These are phyloP conservation scores for Didymosphaeria variabile DNA, from an alignment of 2,329 filamentous ascomycete genomes.

Conservation along the genomic window DNA sequence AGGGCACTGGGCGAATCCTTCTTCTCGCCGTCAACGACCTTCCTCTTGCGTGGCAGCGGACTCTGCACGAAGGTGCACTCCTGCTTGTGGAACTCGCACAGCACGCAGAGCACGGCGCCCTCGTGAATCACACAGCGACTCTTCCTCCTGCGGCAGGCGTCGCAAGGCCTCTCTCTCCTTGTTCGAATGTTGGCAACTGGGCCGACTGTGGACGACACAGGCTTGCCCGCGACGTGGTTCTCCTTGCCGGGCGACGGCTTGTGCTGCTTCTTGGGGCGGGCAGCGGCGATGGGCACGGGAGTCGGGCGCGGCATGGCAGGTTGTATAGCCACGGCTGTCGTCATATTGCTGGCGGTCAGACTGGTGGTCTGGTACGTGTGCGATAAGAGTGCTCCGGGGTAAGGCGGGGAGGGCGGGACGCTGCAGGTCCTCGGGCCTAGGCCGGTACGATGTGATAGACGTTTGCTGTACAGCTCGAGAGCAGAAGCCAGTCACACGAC, in stretches of 20 bases:
- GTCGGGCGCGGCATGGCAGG: constrained; percentile 55
- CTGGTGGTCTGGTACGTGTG: constrained; percentile 28
- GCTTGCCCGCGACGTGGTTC: constrained; percentile 51
- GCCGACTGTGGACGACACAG: constrained; percentile 42
- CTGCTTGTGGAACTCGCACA: constrained; percentile 80
- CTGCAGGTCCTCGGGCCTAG: not conserved
- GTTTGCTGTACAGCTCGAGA: constrained; percentile 26
- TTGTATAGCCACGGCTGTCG: constrained; percentile 59
- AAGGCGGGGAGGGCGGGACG: constrained; percentile 24
- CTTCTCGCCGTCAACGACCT: constrained; percentile 71
- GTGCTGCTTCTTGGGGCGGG: constrained; percentile 53
- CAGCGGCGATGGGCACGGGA: constrained; percentile 57
- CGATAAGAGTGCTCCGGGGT: constrained; percentile 37
- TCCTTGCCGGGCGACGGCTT: constrained; percentile 55
- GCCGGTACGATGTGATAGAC: constrained; percentile 27
- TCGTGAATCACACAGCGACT: constrained; percentile 82
- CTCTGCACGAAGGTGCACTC: constrained; percentile 82
- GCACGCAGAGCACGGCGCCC: constrained; percentile 74
- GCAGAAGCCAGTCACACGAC: constrained; percentile 42
- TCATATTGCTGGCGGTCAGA: constrained; percentile 51
- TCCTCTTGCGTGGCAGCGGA: constrained; percentile 81
- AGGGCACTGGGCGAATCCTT: constrained; percentile 64
- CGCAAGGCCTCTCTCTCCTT: constrained; percentile 57
- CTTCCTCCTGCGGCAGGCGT: constrained; percentile 77
- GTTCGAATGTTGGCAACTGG: constrained; percentile 51